A percentile compares a stretch with the other conserved stretches of the same genome.
phyloP scores from a whole-genome alignment of 192 early-diverging fungal species.

The Umbelopsis isabellina region DNA sequence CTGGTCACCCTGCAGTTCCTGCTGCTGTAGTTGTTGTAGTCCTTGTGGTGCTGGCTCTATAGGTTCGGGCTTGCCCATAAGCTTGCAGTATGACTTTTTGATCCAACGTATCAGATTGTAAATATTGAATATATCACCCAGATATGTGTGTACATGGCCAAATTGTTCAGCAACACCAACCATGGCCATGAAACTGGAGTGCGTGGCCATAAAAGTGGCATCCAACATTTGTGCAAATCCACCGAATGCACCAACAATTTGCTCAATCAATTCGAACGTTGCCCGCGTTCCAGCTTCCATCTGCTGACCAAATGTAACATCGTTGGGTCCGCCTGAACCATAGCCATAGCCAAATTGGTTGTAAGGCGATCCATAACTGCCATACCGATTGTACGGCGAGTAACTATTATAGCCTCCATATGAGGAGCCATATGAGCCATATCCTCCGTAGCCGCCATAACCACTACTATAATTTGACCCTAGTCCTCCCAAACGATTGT shows the following conservation, averaged over 20 bases:
- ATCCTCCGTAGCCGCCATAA: slow-evolving; percentile 48
- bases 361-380: slow-evolving; percentile 38
- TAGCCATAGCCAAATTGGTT: slow-evolving; percentile 48
- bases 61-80: slow-evolving; percentile 66
- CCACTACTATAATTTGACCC: slow-evolving; percentile 6
- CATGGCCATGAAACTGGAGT: slow-evolving; percentile 88
- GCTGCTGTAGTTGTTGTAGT: slow-evolving; percentile 50
- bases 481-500: not conserved
- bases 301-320: slow-evolving; percentile 67
- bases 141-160: slow-evolving; percentile 80
- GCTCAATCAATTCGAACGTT: slow-evolving; percentile 87
- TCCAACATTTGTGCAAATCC: slow-evolving; percentile 96
- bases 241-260: slow-evolving; percentile 89
- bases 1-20: not conserved
- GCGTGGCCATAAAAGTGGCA: slow-evolving; percentile 92
- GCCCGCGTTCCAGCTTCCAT: slow-evolving; percentile 87
- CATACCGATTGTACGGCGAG: slow-evolving; percentile 43
- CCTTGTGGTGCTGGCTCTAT: slow-evolving; percentile 70
- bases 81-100: slow-evolving; percentile 58
- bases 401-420: slow-evolving; percentile 43
- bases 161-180: slow-evolving; percentile 95
- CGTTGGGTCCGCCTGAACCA: slow-evolving; percentile 62
- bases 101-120: slow-evolving; percentile 72
- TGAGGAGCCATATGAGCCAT: slow-evolving; percentile 55
- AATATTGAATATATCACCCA: slow-evolving; percentile 77